These are phyloP conservation scores for Candida anglica DNA, from an alignment of 805 yeast genomes.

Conservation along the genomic window DNA sequence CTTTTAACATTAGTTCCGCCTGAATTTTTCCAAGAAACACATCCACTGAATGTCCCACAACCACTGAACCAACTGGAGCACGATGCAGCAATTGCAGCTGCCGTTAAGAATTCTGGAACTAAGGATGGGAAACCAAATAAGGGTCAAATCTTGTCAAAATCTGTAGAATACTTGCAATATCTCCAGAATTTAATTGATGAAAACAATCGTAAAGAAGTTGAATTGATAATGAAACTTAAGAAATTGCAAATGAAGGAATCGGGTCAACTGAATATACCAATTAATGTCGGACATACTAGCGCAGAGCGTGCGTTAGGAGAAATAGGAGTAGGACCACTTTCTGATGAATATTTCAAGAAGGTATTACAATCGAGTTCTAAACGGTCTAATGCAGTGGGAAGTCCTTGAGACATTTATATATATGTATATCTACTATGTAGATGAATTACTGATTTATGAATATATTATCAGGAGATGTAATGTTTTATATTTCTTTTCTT, in stretches of 20 bases:
- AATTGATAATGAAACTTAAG: constrained; percentile 57
- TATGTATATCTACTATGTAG: constrained; percentile 3
- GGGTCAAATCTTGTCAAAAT: constrained; percentile 73
- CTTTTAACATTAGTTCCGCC: constrained; percentile 33
- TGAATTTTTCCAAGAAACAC: constrained; percentile 26
- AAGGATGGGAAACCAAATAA: constrained; percentile 83
- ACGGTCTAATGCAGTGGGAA: too few relatives aligned
- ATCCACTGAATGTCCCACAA: constrained; percentile 6
- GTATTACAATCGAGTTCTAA: constrained; percentile 19
- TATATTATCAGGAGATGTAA: too few relatives aligned
- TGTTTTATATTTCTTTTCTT: too few relatives aligned
- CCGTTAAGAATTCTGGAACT: constrained; percentile 48
- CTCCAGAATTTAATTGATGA: constrained; percentile 73
- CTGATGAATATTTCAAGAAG: constrained; percentile 35
- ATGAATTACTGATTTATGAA: too few relatives aligned
- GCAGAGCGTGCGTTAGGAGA: constrained; percentile 74
- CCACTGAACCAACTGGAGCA: constrained; percentile 11
- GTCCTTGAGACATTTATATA: too few relatives aligned
- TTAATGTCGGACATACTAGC: constrained; percentile 53
- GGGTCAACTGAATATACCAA: constrained; percentile 40
- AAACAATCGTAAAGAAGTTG: constrained; percentile 76
- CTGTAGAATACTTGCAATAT: constrained; percentile 66
- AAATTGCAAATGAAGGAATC: constrained; percentile 46
- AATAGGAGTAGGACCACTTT: constrained; percentile 81
- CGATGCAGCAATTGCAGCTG: constrained; percentile 26